Conservation (phyloP, 331 rosid species). For the Arachis monticola region DNA sequence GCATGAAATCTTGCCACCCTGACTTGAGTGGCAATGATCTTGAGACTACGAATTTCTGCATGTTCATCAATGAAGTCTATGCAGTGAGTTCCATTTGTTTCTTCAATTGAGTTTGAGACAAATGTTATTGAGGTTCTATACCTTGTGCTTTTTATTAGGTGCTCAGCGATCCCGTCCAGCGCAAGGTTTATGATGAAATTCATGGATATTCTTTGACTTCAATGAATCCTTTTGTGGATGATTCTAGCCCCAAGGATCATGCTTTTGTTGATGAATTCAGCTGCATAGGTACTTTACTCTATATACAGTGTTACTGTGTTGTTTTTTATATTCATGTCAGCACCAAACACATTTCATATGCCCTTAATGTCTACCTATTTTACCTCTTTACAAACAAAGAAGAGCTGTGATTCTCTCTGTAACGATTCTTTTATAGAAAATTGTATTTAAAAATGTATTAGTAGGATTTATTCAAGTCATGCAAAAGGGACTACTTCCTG, state of each 20-base stretch:
- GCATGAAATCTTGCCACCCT: slow-evolving; percentile 93
- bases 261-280: slow-evolving; percentile 84
- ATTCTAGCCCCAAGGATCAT: slow-evolving; percentile 63
- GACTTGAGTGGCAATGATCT: slow-evolving; percentile 74
- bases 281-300: slow-evolving; percentile 66
- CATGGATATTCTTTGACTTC: slow-evolving; percentile 87
- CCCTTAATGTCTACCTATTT: too few species aligned
- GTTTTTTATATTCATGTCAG: background rate
- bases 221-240: slow-evolving; percentile 72
- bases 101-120: slow-evolving; percentile 26
- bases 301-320: background rate
- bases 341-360: slow-evolving; percentile 3
- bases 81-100: slow-evolving; percentile 53
- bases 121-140: background rate
- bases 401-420: slow-evolving; percentile 2
- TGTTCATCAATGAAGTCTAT: slow-evolving; percentile 80
- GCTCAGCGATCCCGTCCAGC: slow-evolving; percentile 80
- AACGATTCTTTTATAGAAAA: background rate
- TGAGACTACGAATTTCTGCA: slow-evolving; percentile 79
- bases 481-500: background rate
- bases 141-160: slow-evolving; percentile 54
- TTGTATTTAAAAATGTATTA: background rate
- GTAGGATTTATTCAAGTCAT: background rate
- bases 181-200: slow-evolving; percentile 78
- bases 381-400: too few species aligned